Evolutionary conservation across 108 stramenopile species (phyloP).

Genomic region (Skeletonema costatum): DNA sequence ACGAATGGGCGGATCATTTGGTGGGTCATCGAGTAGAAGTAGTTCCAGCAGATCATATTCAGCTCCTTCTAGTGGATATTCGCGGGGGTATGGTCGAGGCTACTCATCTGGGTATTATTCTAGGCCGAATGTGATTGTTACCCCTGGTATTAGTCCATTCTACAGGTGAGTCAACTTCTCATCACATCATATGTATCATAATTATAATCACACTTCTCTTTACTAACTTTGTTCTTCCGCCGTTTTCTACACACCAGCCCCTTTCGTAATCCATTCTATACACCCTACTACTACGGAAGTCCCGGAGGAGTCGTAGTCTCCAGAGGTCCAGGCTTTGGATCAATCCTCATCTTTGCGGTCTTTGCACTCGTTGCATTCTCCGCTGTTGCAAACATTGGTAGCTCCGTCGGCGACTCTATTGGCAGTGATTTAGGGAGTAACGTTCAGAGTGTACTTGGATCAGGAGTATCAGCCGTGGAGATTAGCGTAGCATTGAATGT

Average conservation of each 20-base stretch:
- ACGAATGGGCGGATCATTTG: constrained; percentile 75
- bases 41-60: constrained; percentile 16
- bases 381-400: constrained; percentile 19
- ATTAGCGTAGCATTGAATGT: constrained; percentile 76
- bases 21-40: constrained; percentile 14
- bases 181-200: constrained; percentile 4
- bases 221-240: background rate
- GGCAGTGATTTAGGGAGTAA: constrained; percentile 16
- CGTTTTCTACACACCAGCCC: background rate
- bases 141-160: constrained; percentile 50
- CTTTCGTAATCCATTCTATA: constrained; percentile 48
- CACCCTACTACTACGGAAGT: constrained; percentile 42
- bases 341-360: constrained; percentile 64
- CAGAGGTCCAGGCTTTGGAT: constrained; percentile 59
- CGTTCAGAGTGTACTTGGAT: constrained; percentile 47
- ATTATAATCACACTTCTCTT: background rate
- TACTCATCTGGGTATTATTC: constrained; percentile 51
- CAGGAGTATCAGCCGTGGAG: constrained; percentile 72
- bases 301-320: constrained; percentile 57
- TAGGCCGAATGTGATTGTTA: constrained; percentile 52
- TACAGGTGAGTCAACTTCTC: constrained; percentile 40
- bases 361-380: constrained; percentile 41
- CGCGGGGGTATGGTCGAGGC: constrained; percentile 42
- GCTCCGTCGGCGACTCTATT: constrained; percentile 16
- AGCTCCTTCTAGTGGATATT: constrained; percentile 33